Base-by-base conservation (phyloP, 768 basidiomycete genomes). In the Mycena capillaripes region DNA sequence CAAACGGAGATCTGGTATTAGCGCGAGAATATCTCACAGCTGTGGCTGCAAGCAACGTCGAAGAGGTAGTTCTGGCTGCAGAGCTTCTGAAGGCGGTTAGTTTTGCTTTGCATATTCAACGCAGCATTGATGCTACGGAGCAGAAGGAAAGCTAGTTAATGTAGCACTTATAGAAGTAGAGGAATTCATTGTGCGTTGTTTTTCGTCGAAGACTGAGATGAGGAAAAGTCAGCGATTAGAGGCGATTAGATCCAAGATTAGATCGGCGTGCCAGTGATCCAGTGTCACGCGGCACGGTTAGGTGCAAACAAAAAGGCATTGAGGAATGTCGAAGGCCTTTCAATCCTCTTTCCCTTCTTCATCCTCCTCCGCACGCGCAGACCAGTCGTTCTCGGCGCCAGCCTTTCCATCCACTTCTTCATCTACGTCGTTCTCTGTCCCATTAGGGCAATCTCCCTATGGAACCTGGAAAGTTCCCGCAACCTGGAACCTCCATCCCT, bases 41-140 rank as follows among this genome's bases (percentile, higher is more conserved):
- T 57, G 90, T 98, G 30, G 91, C 94, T 4, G 82, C 82, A 55
- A 96, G 93, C 77, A 96, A 97, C 81, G 90, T 90, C 14, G 94
- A 95, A 77, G 95, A 97, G 76, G 93, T 94, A 21, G 88, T 87
- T 16, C 87, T 86, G 65, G 96, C 94, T 0, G 85, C 90, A 48
- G 94, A 95, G 48, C 81, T 94, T 78, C 81, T 96, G 70, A 93
- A 93, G 77, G 82, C 80, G 25, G 82, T 92, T 23, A 89, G 88
- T 71, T 68, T 76, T 48, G 76, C 78, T 48, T 75, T 86, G n/a
- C 77, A 81, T 59, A 77, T n/a, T n/a, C n/a, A 78, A 48, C 80
- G 69, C 71, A 70, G 69, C 60, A 71, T 27, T 62, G 59, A 59
- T 68, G 70, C 52, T 57, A 75, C 57, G 62, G 64, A 58, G 46